Evolutionary conservation across 129 eudicot genomes (phyloP), one percentile per base, ranked within the genome.

Genomic region (Chrysanthemum makinoi): DNA sequence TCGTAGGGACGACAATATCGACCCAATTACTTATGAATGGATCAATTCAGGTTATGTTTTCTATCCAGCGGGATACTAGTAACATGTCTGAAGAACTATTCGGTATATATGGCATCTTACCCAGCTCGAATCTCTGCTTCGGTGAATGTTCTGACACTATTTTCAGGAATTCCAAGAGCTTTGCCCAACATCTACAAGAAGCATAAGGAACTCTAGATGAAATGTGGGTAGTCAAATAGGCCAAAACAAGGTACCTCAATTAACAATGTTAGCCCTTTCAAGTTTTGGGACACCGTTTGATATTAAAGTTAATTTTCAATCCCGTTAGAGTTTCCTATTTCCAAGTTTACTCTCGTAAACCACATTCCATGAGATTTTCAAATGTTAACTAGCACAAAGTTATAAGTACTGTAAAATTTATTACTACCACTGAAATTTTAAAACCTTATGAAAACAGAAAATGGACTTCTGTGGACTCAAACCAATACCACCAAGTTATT

Each of bases 61-160:
- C 10, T 39, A 39, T 39, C 46, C 7, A 39, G 46, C 10, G 0
- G 10, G 46, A 39, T 39, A 6, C 46, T 39, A 39, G 46, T 39
- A 39, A 39, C 2, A 39, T 39, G 46, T 17, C 62, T 19, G 5
- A 19, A 0, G 20, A 57, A 10, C 55, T 19, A 60, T 70, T 63
- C 39, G 15, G n/a, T 15, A 75, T 16, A 50, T 20, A 30, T 43
- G 65, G 50, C 69, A 78, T 54, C 83, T 53, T 84, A 94, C 98
- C 96, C 84, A 5, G 98, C 96, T 71, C 98, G 98, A 80, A 94
- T 94, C 79, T 94, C 98, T 52, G 98, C 92, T 77, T 94, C 98
- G 0, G 98, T 73, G 69, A 69, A 94, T 14, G 96, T 94, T 67
- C 91, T 84, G 57, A 89, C 90, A 72, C 90, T 89, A 70, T 89